A percentile compares a stretch with the other conserved stretches of the same genome.
These are phyloP conservation scores for Colletotrichum coccodes DNA, from an alignment of 2,329 filamentous ascomycete genomes.

Conservation along the genomic window DNA sequence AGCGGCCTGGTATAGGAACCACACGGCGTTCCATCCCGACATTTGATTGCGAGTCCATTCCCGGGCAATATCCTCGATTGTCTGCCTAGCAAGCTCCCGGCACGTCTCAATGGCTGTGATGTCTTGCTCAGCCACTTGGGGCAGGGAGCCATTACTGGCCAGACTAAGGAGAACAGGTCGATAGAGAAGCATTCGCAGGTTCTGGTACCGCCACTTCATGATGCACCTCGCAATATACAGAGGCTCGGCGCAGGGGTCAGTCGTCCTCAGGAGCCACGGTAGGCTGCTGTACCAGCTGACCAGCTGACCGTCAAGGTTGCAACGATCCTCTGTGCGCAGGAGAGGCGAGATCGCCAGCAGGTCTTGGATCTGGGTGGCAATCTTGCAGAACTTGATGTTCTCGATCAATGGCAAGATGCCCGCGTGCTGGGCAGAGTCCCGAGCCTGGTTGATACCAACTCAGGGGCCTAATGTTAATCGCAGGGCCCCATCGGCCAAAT, in stretches of 20 bases:
- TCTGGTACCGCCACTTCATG: constrained; percentile 87
- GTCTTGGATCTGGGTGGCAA: constrained; percentile 82
- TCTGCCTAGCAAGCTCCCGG: constrained; percentile 74
- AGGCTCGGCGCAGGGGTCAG: constrained; percentile 75
- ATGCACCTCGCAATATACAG: constrained; percentile 76
- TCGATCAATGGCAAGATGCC: constrained; percentile 78
- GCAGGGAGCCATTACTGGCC: constrained; percentile 60
- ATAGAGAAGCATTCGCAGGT: constrained; percentile 80
- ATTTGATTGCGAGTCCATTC: constrained; percentile 81
- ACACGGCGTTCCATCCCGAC: constrained; percentile 83
- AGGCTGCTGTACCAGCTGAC: constrained; percentile 78
- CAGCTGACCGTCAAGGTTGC: constrained; percentile 73
- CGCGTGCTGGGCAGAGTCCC: constrained; percentile 67
- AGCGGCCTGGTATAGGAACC: constrained; percentile 83
- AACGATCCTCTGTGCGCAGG: constrained; percentile 73
- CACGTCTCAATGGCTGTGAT: constrained; percentile 75
- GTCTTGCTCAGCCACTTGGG: constrained; percentile 68
- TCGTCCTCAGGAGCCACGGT: constrained; percentile 71
- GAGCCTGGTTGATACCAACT: constrained; percentile 58
- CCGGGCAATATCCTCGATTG: constrained; percentile 76
- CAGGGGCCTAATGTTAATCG: constrained; percentile 75
- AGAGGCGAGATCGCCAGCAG: constrained; percentile 76
- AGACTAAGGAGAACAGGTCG: constrained; percentile 77
- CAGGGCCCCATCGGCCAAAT: constrained; percentile 73
- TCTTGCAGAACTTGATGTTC: constrained; percentile 83